A percentile compares a stretch with the other conserved stretches of the same genome.
Conservation (phyloP, 176 grass and related monocot genomes). For the Leersia perrieri region DNA sequence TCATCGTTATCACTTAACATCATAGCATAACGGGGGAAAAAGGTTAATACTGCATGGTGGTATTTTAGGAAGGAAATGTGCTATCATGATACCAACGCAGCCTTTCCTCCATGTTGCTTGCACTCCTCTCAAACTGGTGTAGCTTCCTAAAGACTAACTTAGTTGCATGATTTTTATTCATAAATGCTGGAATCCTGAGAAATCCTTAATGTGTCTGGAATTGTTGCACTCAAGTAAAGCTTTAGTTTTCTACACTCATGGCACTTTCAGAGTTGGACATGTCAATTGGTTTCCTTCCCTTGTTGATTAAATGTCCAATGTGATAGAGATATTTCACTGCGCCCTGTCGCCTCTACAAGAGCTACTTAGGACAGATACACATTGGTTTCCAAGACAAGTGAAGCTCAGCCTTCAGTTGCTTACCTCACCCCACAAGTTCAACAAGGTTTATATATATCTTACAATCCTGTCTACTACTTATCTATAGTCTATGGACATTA, state of each 20-base stretch:
- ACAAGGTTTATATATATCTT: constrained; percentile 51
- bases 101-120: neutral
- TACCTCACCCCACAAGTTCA: constrained; percentile 36
- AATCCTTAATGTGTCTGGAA: neutral
- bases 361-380: constrained; percentile 38
- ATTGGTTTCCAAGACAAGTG: constrained; percentile 51
- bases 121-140: neutral
- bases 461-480: constrained; percentile 24
- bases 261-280: constrained; percentile 24
- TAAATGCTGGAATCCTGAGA: constrained; percentile 2
- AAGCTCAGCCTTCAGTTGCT: constrained; percentile 46
- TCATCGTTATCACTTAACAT: constrained; percentile 10
- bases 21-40: neutral
- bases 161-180: neutral
- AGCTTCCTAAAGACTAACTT: neutral
- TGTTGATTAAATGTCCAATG: constrained; percentile 31
- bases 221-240: constrained; percentile 41
- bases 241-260: constrained; percentile 26
- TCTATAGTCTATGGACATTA: constrained; percentile 17
- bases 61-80: neutral
- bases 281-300: constrained; percentile 30
- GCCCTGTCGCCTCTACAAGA: constrained; percentile 14
- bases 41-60: neutral
- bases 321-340: constrained; percentile 47
- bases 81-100: neutral